Conservation (phyloP, 1,139 yeast genomes). For the Yamadazyma friedrichii region DNA sequence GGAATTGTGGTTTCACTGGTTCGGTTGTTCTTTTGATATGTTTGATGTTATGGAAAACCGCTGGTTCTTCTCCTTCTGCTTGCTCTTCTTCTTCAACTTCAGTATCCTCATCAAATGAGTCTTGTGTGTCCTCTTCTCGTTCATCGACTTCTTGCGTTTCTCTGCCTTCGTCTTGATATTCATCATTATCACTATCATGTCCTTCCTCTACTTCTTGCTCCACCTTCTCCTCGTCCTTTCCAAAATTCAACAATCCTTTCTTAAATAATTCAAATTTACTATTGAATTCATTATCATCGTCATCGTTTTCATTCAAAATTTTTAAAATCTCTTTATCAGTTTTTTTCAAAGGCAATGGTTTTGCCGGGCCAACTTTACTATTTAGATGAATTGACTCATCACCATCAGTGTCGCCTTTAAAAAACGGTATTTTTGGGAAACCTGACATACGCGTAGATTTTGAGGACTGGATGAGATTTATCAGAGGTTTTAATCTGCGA, state of each 20-base stretch:
- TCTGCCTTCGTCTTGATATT: conserved; percentile 1
- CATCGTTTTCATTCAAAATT: conserved; percentile 15
- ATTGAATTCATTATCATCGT: conserved; percentile 16
- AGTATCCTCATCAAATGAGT: conserved; percentile 1
- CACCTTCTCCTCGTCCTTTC: not conserved
- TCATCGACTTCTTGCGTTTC: conserved; percentile 1
- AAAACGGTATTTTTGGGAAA: conserved; percentile 37
- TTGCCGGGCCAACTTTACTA: conserved; percentile 38
- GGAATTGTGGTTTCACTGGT: not conserved
- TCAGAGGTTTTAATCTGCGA: too few species aligned
- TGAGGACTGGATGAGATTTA: not conserved
- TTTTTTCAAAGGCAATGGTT: conserved; percentile 25
- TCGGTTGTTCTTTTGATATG: conserved; percentile 1
- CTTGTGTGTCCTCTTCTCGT: conserved; percentile 6
- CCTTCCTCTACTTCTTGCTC: not conserved
- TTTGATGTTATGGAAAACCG: not conserved
- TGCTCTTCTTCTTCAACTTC: conserved; percentile 12
- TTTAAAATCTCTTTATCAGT: conserved; percentile 14
- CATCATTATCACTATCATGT: conserved; percentile 5
- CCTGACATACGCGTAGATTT: conserved; percentile 29
- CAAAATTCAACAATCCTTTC: conserved; percentile 5
- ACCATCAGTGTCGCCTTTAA: conserved; percentile 44
- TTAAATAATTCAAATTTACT: conserved; percentile 17
- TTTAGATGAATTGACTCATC: conserved; percentile 44
- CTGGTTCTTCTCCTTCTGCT: conserved; percentile 6